Evolutionary conservation across 768 basidiomycete species (phyloP).

Genomic region (Podaxis sp.): DNA sequence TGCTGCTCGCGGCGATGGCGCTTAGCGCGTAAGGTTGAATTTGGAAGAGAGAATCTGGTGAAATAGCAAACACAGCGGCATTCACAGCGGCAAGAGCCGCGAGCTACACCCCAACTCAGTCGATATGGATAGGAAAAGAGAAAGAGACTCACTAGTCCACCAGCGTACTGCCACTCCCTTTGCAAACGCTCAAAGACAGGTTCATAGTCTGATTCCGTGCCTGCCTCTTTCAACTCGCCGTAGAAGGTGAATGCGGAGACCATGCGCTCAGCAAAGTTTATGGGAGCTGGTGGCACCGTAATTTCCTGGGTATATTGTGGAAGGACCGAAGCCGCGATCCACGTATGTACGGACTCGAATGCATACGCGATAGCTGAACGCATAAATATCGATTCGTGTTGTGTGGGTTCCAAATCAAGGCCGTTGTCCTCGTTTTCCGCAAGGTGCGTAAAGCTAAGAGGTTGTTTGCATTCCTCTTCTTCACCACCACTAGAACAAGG

Average conservation of each 20-base stretch:
- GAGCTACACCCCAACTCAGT: slow-evolving; percentile 31
- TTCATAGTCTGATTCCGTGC: slow-evolving; percentile 46
- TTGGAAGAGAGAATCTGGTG: slow-evolving; percentile 44
- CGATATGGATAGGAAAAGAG: neutral
- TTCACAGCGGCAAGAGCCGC: slow-evolving; percentile 54
- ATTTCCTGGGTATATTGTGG: slow-evolving; percentile 18
- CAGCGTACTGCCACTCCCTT: slow-evolving; percentile 62
- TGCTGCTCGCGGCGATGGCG: slow-evolving; percentile 53
- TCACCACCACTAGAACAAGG: slow-evolving; percentile 21
- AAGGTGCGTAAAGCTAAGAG: slow-evolving; percentile 16
- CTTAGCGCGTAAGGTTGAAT: slow-evolving; percentile 42
- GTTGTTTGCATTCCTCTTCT: slow-evolving; percentile 20
- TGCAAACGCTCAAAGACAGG: slow-evolving; percentile 41
- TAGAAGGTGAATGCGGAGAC: slow-evolving; percentile 55
- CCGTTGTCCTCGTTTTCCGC: slow-evolving; percentile 19
- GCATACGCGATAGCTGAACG: neutral
- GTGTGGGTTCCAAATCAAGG: neutral
- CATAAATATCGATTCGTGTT: neutral
- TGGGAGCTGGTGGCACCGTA: slow-evolving; percentile 7
- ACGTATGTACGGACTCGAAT: slow-evolving; percentile 9
- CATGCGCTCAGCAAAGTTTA: slow-evolving; percentile 25
- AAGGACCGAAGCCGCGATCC: slow-evolving; percentile 33
- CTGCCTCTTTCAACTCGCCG: slow-evolving; percentile 45
- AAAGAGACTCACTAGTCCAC: slow-evolving; percentile 47
- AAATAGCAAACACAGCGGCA: slow-evolving; percentile 63